Base-by-base conservation (phyloP, 306 rosid genomes). In the Citrullus colocynthis region DNA sequence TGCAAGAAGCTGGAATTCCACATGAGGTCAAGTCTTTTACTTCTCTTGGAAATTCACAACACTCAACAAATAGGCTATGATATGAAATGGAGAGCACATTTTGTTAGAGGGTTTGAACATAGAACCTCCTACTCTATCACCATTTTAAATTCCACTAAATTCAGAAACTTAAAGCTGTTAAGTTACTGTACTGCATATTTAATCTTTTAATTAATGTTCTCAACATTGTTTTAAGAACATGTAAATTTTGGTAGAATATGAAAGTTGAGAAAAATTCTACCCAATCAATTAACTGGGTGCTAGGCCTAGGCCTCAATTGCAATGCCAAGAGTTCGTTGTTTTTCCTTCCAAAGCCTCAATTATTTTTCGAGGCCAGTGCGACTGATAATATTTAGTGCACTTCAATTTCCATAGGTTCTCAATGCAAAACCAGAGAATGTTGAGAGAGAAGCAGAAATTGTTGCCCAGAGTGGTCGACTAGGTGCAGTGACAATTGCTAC, bases 391-490 rank as follows among this genome's bases (percentile, higher is more conserved):
- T 78, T 77, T 70, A 71, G 61, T 64, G 2, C 48, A 62, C 78
- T 85, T 62, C 78, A 20, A 82, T 81, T 79, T 79, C 80, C 79
- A 78, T 21, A 92, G 97, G 97, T 95, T 85, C 96, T 95, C 58
- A 95, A 95, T 71, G 98, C 98, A 78, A 95, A 95, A 86, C 98
- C 98, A 83, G 98, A 95, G 81, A 95, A 95, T 87, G 98, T 95
- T 62, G 98, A 95, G 89, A 90, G 97, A 88, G 98, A 95, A 85
- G 97, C 98, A 74, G 98, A 95, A 84, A 95, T 92, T 86, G 97
- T 95, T 59, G 96, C 97, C 14, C 98, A 95, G 85, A 95, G 97
- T 84, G 98, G 98, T 85, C 97, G 98, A 73, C 82, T 90, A 54
- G 98, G 96, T 80, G 96, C 97, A 36, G 98, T 92, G 86, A 95